Conservation (phyloP, 805 yeast genomes). For the Candida odintsovae region DNA sequence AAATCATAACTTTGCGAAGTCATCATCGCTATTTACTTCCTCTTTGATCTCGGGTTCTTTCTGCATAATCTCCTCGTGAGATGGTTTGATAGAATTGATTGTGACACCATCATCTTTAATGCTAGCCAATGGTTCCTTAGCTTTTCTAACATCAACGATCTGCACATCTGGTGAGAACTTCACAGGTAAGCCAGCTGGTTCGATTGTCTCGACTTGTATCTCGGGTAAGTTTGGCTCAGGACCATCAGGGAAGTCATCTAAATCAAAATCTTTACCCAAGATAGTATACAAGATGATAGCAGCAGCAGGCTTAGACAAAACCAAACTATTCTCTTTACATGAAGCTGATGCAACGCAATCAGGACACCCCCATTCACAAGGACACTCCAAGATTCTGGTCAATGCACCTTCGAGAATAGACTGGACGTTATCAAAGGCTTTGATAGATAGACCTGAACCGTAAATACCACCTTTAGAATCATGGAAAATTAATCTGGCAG, state of each 20-base stretch:
- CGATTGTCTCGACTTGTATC: constrained; percentile 62
- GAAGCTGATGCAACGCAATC: constrained; percentile 78
- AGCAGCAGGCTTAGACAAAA: constrained; percentile 85
- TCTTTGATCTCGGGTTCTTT: constrained; percentile 1
- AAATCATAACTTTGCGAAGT: background rate
- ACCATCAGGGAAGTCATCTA: constrained; percentile 50
- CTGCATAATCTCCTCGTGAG: background rate
- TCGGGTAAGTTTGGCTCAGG: constrained; percentile 76
- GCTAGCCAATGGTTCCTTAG: constrained; percentile 12
- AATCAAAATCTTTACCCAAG: constrained; percentile 46
- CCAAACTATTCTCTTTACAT: constrained; percentile 78
- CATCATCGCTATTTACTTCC: constrained; percentile 4
- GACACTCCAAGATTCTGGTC: constrained; percentile 55
- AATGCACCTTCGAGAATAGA: constrained; percentile 57
- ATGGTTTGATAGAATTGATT: constrained; percentile 13
- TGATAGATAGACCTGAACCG: constrained; percentile 76
- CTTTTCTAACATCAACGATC: constrained; percentile 36
- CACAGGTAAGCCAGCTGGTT: constrained; percentile 47
- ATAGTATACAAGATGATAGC: constrained; percentile 58
- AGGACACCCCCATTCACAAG: constrained; percentile 65
- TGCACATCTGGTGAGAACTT: constrained; percentile 59
- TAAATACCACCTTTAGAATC: constrained; percentile 77
- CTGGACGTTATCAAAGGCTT: constrained; percentile 75
- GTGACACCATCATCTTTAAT: constrained; percentile 10
- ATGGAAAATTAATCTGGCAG: constrained; percentile 79